A percentile compares a stretch with the other conserved stretches of the same genome.
These are phyloP conservation scores for Paracoccidioides brasiliensis DNA, from an alignment of 2,329 filamentous ascomycete genomes.

Conservation along the genomic window DNA sequence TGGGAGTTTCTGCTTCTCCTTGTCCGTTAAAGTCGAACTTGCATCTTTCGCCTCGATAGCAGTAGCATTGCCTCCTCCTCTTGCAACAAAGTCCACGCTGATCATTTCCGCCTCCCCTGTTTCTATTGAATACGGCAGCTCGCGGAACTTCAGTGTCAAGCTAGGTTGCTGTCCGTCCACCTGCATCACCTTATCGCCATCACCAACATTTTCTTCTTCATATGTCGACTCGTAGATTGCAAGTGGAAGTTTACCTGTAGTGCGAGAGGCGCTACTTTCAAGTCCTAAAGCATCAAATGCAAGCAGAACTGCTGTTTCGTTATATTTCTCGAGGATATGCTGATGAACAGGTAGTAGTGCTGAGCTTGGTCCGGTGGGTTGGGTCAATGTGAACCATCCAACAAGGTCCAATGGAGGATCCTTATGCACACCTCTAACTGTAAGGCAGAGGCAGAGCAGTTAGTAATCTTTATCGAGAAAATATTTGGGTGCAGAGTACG, in stretches of 20 bases:
- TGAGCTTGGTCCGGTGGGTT: slow-evolving; percentile 55
- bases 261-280: slow-evolving; percentile 35
- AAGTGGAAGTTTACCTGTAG: slow-evolving; percentile 71
- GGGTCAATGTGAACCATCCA: slow-evolving; percentile 78
- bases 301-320: slow-evolving; percentile 77
- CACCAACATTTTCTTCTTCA: slow-evolving; percentile 51
- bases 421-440: slow-evolving; percentile 83
- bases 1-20: slow-evolving; percentile 16
- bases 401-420: slow-evolving; percentile 71
- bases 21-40: slow-evolving; percentile 15
- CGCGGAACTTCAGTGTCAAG: slow-evolving; percentile 60
- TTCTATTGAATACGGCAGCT: slow-evolving; percentile 77
- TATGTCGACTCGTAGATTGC: slow-evolving; percentile 80
- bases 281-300: slow-evolving; percentile 63
- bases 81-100: slow-evolving; percentile 82
- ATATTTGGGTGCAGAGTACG: neutral
- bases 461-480: neutral
- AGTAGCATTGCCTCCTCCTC: slow-evolving; percentile 68
- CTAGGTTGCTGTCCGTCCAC: slow-evolving; percentile 53
- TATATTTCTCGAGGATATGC: slow-evolving; percentile 60
- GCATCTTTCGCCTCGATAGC: slow-evolving; percentile 32
- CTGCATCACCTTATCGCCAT: slow-evolving; percentile 51
- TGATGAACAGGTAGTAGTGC: slow-evolving; percentile 60
- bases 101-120: slow-evolving; percentile 98
- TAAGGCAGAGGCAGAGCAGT: slow-evolving; percentile 4